phyloP scores from a whole-genome alignment of 805 yeast species.

The Candida suzukii region DNA sequence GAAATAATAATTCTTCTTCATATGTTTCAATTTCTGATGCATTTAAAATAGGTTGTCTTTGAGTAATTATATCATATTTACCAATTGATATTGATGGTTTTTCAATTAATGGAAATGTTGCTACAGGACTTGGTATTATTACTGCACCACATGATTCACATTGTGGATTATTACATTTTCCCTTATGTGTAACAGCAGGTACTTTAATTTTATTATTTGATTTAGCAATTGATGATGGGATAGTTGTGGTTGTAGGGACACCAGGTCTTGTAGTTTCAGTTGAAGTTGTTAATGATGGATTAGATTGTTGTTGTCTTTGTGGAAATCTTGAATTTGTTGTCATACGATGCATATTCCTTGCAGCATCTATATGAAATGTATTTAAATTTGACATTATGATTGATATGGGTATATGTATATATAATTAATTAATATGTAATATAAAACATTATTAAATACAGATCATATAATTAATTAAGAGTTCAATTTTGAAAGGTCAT shows the following conservation, averaged over 20 bases:
- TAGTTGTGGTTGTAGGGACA: background rate
- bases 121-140: slow-evolving; percentile 70
- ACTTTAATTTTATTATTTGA: slow-evolving; percentile 7
- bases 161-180: slow-evolving; percentile 20
- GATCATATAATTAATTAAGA: no score
- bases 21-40: slow-evolving; percentile 66
- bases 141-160: slow-evolving; percentile 66
- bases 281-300: no score
- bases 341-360: slow-evolving; percentile 53
- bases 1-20: slow-evolving; percentile 59
- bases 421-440: no score
- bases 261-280: background rate
- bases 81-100: slow-evolving; percentile 62
- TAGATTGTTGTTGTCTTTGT: no score
- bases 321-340: slow-evolving; percentile 39
- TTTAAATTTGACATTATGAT: slow-evolving; percentile 24
- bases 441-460: no score
- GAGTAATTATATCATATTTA: slow-evolving; percentile 72
- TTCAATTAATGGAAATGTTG: slow-evolving; percentile 56
- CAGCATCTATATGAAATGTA: slow-evolving; percentile 50
- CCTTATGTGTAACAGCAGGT: slow-evolving; percentile 14
- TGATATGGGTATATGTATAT: background rate
- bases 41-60: slow-evolving; percentile 70
- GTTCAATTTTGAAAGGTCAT: no score
- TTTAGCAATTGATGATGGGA: background rate